Conservation (phyloP, 1,284 basidiomycete species). For the Omphalotus olearius region DNA sequence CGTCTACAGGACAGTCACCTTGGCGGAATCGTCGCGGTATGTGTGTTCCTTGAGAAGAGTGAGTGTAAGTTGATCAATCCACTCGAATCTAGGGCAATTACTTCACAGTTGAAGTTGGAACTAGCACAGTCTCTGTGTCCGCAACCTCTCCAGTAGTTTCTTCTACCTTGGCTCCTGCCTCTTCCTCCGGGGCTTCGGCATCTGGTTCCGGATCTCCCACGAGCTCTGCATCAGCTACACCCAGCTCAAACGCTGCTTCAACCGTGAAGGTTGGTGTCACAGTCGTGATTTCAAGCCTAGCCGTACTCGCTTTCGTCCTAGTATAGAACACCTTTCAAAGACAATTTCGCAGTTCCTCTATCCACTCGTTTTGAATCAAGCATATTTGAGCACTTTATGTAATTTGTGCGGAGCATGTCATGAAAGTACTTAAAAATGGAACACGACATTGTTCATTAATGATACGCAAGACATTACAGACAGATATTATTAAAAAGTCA, state of each 20-base stretch:
- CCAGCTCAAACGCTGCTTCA: constrained; percentile 4
- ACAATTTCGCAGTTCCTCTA: no score
- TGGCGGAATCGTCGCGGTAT: constrained; percentile 54
- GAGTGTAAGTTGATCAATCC: constrained; percentile 26
- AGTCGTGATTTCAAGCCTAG: neutral
- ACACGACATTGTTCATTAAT: neutral
- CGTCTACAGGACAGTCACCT: constrained; percentile 43
- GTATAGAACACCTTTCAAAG: neutral
- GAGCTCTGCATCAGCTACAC: neutral
- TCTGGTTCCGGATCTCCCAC: constrained; percentile 3
- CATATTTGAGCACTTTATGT: no score
- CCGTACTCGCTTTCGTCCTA: neutral
- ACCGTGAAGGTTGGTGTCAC: neutral
- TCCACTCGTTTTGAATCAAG: neutral
- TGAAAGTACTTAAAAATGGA: no score
- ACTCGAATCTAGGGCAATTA: constrained; percentile 52
- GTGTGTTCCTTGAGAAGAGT: constrained; percentile 16
- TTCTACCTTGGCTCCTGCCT: constrained; percentile 46
- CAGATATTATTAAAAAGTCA: neutral
- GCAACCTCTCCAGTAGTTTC: constrained; percentile 62
- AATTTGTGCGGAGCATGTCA: no score
- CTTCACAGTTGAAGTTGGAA: constrained; percentile 71
- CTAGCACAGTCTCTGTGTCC: constrained; percentile 45
- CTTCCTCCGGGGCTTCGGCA: constrained; percentile 17
- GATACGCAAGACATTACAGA: neutral